These are phyloP conservation scores for Apiospora malaysiana DNA, from an alignment of 2,329 filamentous ascomycete species.

Conservation along the genomic window DNA sequence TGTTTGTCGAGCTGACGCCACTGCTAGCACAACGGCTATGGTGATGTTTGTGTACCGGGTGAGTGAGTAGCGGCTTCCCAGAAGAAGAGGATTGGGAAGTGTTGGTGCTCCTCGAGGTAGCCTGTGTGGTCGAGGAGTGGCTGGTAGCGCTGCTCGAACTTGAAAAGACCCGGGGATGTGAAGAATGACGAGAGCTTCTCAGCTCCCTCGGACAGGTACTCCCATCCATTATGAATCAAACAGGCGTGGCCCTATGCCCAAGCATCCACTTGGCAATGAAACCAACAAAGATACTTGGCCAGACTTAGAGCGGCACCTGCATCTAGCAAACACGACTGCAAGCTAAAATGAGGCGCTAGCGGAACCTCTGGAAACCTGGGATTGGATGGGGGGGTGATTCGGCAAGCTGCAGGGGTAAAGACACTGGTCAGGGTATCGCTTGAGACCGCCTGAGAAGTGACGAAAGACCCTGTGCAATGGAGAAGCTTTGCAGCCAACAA, in stretches of 20 bases:
- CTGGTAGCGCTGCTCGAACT: slow-evolving; percentile 14
- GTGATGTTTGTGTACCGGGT: slow-evolving; percentile 34
- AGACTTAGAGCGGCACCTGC: not conserved
- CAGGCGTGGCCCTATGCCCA: not conserved
- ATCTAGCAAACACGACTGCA: slow-evolving; percentile 5
- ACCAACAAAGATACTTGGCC: not conserved
- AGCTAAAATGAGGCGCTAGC: slow-evolving; percentile 5
- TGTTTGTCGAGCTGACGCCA: slow-evolving; percentile 38
- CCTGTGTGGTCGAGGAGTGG: slow-evolving; percentile 3
- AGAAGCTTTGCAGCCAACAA: not conserved
- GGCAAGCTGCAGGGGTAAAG: slow-evolving; percentile 12
- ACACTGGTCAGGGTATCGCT: not conserved
- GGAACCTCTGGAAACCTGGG: not conserved
- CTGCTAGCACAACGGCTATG: slow-evolving; percentile 45
- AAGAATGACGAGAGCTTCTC: slow-evolving; percentile 6
- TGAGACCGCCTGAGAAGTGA: slow-evolving; percentile 5
- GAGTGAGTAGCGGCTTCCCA: not conserved
- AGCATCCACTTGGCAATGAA: slow-evolving; percentile 10
- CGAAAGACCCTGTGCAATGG: slow-evolving; percentile 13
- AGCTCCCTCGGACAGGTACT: slow-evolving; percentile 14
- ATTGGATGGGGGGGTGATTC: not conserved
- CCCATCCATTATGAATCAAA: slow-evolving; percentile 19
- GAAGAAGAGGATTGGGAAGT: not conserved
- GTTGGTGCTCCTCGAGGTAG: slow-evolving; percentile 4
- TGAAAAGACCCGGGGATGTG: not conserved